Conservation (phyloP, 73 alveolate species). For the Blepharisma stoltei region DNA sequence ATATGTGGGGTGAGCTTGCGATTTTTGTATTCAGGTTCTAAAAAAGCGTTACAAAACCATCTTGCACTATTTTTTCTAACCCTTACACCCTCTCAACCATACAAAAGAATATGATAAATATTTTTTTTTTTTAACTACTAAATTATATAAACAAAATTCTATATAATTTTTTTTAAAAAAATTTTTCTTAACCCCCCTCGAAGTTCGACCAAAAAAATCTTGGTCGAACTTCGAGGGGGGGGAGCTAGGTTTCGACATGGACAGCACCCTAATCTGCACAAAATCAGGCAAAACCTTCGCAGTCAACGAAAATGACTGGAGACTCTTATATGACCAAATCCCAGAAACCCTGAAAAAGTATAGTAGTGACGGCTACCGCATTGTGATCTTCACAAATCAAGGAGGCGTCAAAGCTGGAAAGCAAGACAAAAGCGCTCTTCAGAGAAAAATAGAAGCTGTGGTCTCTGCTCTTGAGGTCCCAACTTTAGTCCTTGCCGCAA, state of each 20-base stretch:
- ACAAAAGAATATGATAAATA: too few species aligned
- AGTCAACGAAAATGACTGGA: constrained; percentile 77
- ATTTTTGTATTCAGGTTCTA: too few species aligned
- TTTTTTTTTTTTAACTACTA: too few species aligned
- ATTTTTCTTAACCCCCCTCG: too few species aligned
- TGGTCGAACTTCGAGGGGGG: too few species aligned
- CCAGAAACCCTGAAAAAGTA: constrained; percentile 45
- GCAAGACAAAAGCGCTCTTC: constrained; percentile 45
- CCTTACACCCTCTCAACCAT: too few species aligned
- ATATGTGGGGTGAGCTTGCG: too few species aligned
- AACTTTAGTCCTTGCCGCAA: constrained; percentile 59
- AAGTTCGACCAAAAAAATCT: too few species aligned
- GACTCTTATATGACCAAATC: constrained; percentile 56
- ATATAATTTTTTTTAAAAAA: too few species aligned
- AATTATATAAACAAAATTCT: too few species aligned
- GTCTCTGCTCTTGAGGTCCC: constrained; percentile 57
- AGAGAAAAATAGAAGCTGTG: constrained; percentile 53
- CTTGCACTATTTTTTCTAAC: too few species aligned
- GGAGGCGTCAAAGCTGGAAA: constrained; percentile 73
- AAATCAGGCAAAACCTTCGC: constrained; percentile 72
- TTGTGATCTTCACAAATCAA: constrained; percentile 68
- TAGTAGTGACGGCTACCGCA: constrained; percentile 59
- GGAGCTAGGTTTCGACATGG: constrained; percentile 81
- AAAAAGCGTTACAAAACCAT: too few species aligned
- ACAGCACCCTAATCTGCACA: constrained; percentile 73